Conservation (phyloP, 257 asterid genomes). For the Orobanche coerulescens region DNA sequence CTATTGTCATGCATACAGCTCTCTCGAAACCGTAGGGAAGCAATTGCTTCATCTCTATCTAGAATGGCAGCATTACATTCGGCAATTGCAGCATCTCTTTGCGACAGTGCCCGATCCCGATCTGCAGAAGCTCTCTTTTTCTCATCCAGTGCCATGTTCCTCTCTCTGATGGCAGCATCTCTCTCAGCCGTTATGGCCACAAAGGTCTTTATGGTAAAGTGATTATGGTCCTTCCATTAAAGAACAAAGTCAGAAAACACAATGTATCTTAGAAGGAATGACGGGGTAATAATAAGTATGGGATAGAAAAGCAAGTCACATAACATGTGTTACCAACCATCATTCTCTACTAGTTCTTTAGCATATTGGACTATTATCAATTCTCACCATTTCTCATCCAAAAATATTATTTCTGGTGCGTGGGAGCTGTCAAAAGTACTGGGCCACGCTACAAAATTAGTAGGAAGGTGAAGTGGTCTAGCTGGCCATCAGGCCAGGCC, state of each 20-base stretch:
- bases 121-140: conserved; percentile 84
- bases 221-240: conserved; percentile 61
- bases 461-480: too few species aligned
- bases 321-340: too few species aligned
- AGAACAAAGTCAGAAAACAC: conserved; percentile 15
- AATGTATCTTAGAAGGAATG: background rate
- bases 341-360: background rate
- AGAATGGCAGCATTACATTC: conserved; percentile 72
- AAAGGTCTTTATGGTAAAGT: conserved; percentile 66
- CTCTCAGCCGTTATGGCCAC: conserved; percentile 92
- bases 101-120: conserved; percentile 88
- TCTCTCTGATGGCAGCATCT: conserved; percentile 89
- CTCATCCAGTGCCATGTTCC: conserved; percentile 96
- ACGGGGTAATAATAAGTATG: background rate
- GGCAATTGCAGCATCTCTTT: conserved; percentile 86
- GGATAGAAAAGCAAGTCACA: background rate
- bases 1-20: conserved; percentile 40
- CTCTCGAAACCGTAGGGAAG: conserved; percentile 53
- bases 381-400: background rate
- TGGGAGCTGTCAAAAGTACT: too few species aligned
- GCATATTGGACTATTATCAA: background rate
- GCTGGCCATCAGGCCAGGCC: too few species aligned
- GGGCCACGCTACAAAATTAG: too few species aligned
- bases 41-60: conserved; percentile 66
- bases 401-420: too few species aligned